phyloP scores from a whole-genome alignment of 257 asterid genomes.

The Voacanga thouarsii region DNA sequence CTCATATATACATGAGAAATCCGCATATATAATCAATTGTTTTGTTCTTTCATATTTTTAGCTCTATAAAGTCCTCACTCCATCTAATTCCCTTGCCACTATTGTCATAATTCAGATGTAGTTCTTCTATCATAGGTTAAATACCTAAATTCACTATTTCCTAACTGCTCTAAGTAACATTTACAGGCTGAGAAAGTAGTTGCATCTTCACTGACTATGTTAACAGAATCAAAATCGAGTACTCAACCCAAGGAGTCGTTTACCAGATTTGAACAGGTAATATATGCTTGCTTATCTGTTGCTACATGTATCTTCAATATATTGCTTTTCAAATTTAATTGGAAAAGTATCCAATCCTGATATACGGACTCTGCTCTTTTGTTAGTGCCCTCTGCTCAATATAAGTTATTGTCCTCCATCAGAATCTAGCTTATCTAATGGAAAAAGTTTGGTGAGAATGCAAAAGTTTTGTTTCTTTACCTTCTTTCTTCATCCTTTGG shows the following conservation, averaged over 20 bases:
- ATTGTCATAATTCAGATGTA: not conserved
- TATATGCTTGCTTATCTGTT: not conserved
- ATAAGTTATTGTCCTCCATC: constrained; percentile 73
- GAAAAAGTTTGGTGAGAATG: constrained; percentile 54
- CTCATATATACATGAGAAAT: too few species aligned
- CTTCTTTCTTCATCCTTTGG: not conserved
- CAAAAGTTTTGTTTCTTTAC: not conserved
- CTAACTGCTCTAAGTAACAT: constrained; percentile 21
- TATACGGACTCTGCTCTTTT: constrained; percentile 20
- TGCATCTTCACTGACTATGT: constrained; percentile 56
- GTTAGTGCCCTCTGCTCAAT: constrained; percentile 75
- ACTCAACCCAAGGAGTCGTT: constrained; percentile 30
- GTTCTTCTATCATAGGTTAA: not conserved
- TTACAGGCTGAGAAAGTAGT: constrained; percentile 78
- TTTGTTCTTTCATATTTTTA: not conserved
- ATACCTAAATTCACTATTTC: not conserved
- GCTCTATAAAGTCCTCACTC: not conserved
- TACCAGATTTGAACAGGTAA: constrained; percentile 68
- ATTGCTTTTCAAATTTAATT: constrained; percentile 6
- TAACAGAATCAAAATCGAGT: constrained; percentile 45
- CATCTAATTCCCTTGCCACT: not conserved
- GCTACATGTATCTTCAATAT: not conserved
- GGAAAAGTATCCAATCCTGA: constrained; percentile 20
- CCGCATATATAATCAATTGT: not conserved
- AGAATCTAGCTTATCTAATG: constrained; percentile 51